phyloP scores from a whole-genome alignment of 139 green algal genomes.

The Tetraselmis chui region DNA sequence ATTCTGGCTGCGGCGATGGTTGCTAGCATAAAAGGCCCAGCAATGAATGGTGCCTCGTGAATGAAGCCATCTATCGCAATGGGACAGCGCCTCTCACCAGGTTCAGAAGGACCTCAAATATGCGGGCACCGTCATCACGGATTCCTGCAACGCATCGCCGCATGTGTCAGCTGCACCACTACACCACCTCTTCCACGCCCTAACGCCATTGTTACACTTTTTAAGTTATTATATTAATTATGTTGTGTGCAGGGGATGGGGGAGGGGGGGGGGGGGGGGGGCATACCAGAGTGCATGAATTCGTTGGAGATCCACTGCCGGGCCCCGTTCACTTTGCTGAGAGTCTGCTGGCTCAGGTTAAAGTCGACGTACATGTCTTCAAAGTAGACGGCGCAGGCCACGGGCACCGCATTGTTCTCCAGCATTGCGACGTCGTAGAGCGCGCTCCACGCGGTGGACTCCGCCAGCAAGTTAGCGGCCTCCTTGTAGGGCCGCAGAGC shows the following conservation, averaged over 20 bases:
- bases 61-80: conserved; percentile 19
- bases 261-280: background rate
- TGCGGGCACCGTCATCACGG: conserved; percentile 58
- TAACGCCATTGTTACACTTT: background rate
- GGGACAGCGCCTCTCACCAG: conserved; percentile 58
- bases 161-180: background rate
- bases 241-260: background rate
- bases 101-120: conserved; percentile 70
- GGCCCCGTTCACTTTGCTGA: conserved; percentile 38
- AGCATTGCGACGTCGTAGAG: conserved; percentile 74
- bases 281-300: conserved; percentile 67
- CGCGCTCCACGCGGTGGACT: conserved; percentile 63
- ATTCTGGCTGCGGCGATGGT: no score
- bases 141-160: conserved; percentile 41
- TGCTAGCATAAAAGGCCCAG: no score
- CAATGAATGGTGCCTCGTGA: no score
- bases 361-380: conserved; percentile 97
- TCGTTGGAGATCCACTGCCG: conserved; percentile 80
- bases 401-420: conserved; percentile 45
- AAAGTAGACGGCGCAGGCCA: conserved; percentile 67
- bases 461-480: conserved; percentile 64
- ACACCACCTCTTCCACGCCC: no score
- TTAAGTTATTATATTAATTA: background rate
- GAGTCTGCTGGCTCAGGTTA: conserved; percentile 63
- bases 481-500: conserved; percentile 60